Percentiles rank a stretch among this genome's conserved stretches.
These are phyloP conservation scores for Candida freyschussii DNA, from an alignment of 1,139 yeast species.

Conservation along the genomic window DNA sequence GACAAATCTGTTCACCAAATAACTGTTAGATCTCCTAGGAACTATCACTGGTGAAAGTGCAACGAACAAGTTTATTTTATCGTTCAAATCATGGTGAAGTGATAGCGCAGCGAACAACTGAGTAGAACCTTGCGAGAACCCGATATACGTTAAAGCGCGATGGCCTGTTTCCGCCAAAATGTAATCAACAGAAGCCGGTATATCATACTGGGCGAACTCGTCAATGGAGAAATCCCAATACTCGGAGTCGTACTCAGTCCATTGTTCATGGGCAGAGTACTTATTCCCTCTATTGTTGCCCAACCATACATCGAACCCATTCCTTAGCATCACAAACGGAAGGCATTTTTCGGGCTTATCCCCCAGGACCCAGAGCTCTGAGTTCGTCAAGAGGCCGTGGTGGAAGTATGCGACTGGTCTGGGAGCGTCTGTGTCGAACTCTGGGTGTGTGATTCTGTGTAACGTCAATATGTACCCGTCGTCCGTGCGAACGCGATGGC, in stretches of 20 bases:
- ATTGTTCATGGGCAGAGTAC: conserved; percentile 51
- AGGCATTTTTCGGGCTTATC: conserved; percentile 44
- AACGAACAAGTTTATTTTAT: conserved; percentile 58
- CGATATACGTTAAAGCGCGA: conserved; percentile 53
- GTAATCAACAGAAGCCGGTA: conserved; percentile 69
- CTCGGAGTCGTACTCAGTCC: conserved; percentile 38
- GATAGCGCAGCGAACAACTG: conserved; percentile 78
- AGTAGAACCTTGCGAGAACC: conserved; percentile 84
- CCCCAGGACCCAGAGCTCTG: conserved; percentile 77
- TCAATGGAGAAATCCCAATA: conserved; percentile 88
- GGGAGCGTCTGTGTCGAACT: conserved; percentile 20
- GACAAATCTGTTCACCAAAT: conserved; percentile 41
- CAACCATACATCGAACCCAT: conserved; percentile 85
- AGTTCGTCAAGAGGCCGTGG: conserved; percentile 80
- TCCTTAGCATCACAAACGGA: conserved; percentile 64
- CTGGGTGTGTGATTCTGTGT: conserved; percentile 41
- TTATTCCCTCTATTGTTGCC: conserved; percentile 91
- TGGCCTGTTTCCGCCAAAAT: conserved; percentile 46
- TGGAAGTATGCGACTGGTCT: conserved; percentile 66
- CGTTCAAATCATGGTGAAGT: conserved; percentile 55
- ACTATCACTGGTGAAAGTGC: conserved; percentile 89
- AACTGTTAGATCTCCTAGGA: conserved; percentile 72
- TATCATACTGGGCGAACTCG: conserved; percentile 79
- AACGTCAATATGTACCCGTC: conserved; percentile 46
- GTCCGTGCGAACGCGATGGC: conserved; percentile 35